Conservation (phyloP, 75 land plant genomes). For the Sequoiadendron giganteum region DNA sequence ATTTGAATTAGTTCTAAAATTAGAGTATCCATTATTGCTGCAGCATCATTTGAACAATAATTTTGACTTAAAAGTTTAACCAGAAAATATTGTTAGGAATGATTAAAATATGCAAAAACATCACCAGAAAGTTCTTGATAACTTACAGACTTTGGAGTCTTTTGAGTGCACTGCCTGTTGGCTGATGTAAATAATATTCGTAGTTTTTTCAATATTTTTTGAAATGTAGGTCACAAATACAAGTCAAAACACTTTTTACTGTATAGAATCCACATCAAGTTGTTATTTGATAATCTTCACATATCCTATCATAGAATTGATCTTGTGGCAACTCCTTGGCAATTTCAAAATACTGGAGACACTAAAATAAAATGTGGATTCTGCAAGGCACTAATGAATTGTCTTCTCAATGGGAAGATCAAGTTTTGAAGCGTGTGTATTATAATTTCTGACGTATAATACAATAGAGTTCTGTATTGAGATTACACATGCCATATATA, state of each 20-base stretch:
- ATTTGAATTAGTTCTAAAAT: neutral
- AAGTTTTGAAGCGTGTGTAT: neutral
- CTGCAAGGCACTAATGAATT: neutral
- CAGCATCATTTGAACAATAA: neutral
- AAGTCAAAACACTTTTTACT: neutral
- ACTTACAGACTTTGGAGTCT: neutral
- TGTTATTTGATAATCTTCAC: neutral
- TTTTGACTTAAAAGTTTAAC: neutral
- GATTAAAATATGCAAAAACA: neutral
- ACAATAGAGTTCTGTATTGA: too few relatives aligned
- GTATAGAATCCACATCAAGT: neutral
- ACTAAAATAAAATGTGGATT: neutral
- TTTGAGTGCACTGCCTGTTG: neutral
- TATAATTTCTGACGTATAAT: too few relatives aligned
- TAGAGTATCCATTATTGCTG: neutral
- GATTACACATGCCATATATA: too few relatives aligned
- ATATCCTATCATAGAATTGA: neutral
- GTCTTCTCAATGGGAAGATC: neutral
- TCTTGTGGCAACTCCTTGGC: neutral
- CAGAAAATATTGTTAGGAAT: neutral
- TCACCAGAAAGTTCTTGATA: neutral
- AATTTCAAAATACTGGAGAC: neutral
- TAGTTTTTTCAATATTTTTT: neutral
- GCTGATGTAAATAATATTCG: neutral
- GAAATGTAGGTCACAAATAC: neutral